Conservation (phyloP, 345 rosid genomes). For the Citrus sp. region DNA sequence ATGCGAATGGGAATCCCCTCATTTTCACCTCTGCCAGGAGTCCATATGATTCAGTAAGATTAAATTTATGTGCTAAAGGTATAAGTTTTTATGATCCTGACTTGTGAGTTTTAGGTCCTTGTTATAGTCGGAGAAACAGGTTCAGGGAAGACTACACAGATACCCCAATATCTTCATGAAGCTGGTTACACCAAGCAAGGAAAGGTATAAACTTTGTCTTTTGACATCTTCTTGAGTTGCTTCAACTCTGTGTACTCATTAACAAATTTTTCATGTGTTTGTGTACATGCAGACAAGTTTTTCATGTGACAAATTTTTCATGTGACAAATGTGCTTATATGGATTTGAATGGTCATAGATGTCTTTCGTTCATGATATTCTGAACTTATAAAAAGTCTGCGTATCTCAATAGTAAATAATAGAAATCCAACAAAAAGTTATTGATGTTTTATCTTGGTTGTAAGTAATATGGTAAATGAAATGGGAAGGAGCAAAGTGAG, state of each 20-base stretch:
- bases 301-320: background rate
- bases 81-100: background rate
- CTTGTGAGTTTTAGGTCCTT: conserved; percentile 55
- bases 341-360: background rate
- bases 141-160: conserved; percentile 96
- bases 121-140: conserved; percentile 98
- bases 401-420: background rate
- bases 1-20: background rate
- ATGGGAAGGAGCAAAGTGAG: background rate
- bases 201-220: conserved; percentile 48
- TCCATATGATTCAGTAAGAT: background rate
- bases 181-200: conserved; percentile 94
- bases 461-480: background rate
- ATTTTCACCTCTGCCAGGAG: background rate
- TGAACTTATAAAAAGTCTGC: background rate
- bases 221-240: background rate
- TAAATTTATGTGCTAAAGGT: background rate
- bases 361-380: background rate
- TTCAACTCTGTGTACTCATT: background rate
- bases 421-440: background rate
- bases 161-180: conserved; percentile 96
- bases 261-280: background rate
- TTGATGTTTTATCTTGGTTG: background rate
- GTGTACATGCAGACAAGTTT: background rate
- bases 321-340: background rate